Percentiles rank a stretch among this genome's conserved stretches.
phyloP scores from a whole-genome alignment of 345 rosid genomes.

The Citrus sp. region DNA sequence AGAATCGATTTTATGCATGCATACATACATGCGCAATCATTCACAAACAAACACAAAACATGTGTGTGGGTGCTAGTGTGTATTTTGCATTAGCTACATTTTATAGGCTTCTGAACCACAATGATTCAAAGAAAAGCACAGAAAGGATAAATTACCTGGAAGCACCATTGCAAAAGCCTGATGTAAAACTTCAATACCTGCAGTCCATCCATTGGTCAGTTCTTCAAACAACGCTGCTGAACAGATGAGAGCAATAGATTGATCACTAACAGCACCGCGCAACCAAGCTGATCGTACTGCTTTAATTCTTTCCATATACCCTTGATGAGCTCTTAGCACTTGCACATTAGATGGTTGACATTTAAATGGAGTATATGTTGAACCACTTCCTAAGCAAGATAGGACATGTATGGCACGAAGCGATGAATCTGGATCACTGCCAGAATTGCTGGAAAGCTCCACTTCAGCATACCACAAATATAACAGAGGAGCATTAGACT shows the following conservation, averaged over 20 bases:
- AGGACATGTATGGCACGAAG: conserved; percentile 72
- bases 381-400: conserved; percentile 75
- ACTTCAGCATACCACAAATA: conserved; percentile 89
- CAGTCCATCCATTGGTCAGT: conserved; percentile 58
- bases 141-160: conserved; percentile 56
- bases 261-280: conserved; percentile 67
- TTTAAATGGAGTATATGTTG: conserved; percentile 54
- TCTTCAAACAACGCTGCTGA: conserved; percentile 89
- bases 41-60: neutral
- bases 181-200: conserved; percentile 61
- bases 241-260: conserved; percentile 68
- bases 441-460: conserved; percentile 49
- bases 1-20: neutral
- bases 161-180: conserved; percentile 71
- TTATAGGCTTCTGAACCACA: neutral
- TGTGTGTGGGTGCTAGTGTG: neutral
- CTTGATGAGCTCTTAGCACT: conserved; percentile 85
- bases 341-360: conserved; percentile 71
- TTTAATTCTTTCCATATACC: conserved; percentile 68
- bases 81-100: neutral
- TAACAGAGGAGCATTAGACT: conserved; percentile 59
- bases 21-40: neutral
- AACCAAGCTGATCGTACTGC: conserved; percentile 61
- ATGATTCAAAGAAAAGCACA: neutral
- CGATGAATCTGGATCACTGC: conserved; percentile 36